These are phyloP conservation scores for Geotrichum aggregatum DNA, from an alignment of 1,139 yeast species.

Conservation along the genomic window DNA sequence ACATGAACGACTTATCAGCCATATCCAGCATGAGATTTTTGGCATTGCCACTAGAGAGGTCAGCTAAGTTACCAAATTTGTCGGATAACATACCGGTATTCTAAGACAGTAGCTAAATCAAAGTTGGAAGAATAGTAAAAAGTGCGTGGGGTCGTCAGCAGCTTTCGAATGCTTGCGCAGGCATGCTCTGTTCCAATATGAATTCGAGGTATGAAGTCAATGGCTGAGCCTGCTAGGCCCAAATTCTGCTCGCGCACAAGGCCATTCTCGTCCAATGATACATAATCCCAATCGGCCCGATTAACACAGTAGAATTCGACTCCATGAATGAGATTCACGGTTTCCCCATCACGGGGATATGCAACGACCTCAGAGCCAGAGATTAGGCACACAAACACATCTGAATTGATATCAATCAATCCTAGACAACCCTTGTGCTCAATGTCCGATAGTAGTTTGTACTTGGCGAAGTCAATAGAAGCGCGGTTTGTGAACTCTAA, in stretches of 20 bases:
- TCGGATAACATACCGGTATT: constrained; percentile 41
- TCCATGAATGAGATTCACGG: constrained; percentile 71
- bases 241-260: constrained; percentile 43
- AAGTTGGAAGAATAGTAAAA: constrained; percentile 90
- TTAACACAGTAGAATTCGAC: constrained; percentile 83
- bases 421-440: constrained; percentile 83
- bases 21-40: constrained; percentile 43
- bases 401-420: constrained; percentile 60
- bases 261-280: constrained; percentile 62
- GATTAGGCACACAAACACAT: constrained; percentile 73
- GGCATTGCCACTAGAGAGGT: constrained; percentile 40
- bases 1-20: constrained; percentile 79
- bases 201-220: constrained; percentile 27
- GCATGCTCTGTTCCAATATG: constrained; percentile 59
- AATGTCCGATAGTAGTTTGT: constrained; percentile 46
- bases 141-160: constrained; percentile 72
- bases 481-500: constrained; percentile 40
- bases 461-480: constrained; percentile 33
- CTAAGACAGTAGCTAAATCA: constrained; percentile 80
- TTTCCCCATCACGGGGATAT: constrained; percentile 70
- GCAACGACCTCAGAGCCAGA: constrained; percentile 79
- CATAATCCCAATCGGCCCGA: constrained; percentile 72
- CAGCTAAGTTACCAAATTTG: constrained; percentile 34
- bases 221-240: constrained; percentile 26
- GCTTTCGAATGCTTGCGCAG: constrained; percentile 70